Percentiles rank a stretch among this genome's conserved stretches.
Evolutionary conservation across 1,284 basidiomycete species (phyloP).

Genomic region (Singerocomus inundabilis): DNA sequence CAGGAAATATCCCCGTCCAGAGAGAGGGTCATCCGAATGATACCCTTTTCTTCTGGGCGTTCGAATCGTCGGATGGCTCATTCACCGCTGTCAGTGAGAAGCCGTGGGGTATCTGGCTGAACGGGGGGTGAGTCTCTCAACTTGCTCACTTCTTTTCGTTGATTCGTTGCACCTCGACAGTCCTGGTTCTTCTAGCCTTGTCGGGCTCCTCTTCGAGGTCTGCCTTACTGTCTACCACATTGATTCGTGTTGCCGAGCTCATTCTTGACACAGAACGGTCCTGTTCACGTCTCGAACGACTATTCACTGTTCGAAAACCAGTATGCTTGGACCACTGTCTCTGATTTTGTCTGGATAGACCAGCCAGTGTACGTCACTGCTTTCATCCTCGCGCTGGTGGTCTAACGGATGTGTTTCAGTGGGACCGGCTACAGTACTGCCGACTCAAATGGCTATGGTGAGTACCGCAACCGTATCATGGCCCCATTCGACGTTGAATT

Average conservation of each 20-base stretch:
- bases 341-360: constrained; percentile 69
- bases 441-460: constrained; percentile 55
- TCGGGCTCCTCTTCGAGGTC: constrained; percentile 63
- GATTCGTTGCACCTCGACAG: constrained; percentile 36
- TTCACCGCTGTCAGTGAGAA: constrained; percentile 45
- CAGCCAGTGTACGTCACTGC: constrained; percentile 57
- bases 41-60: constrained; percentile 65
- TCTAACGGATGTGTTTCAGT: constrained; percentile 28
- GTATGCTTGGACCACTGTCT: constrained; percentile 55
- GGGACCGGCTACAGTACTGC: constrained; percentile 67
- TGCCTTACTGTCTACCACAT: constrained; percentile 8
- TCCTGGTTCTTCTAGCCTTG: constrained; percentile 68
- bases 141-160: neutral
- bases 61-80: constrained; percentile 61
- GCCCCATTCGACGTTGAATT: constrained; percentile 2
- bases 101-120: constrained; percentile 75
- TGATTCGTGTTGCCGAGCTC: neutral
- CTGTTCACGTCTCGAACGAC: constrained; percentile 52
- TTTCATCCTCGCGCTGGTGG: neutral
- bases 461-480: constrained; percentile 19
- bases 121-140: constrained; percentile 54
- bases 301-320: constrained; percentile 50
- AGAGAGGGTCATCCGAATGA: constrained; percentile 60
- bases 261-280: constrained; percentile 64
- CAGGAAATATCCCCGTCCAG: constrained; percentile 67